Percentiles rank a stretch among this genome's conserved stretches.
phyloP scores from a whole-genome alignment of 768 basidiomycete species.

The Porpolomopsis calyptriformis region DNA sequence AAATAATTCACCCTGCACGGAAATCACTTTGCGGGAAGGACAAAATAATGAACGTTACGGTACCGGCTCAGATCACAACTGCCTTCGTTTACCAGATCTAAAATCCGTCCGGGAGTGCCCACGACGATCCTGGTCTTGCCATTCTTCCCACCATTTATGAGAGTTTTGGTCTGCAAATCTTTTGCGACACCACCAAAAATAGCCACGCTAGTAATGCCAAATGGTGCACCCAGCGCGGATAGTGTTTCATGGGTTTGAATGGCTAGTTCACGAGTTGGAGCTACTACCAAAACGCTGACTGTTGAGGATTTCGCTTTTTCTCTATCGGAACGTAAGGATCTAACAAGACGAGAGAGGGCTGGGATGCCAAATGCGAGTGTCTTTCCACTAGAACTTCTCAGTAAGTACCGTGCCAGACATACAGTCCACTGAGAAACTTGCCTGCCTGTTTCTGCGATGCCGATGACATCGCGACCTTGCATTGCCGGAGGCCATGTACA shows the following conservation, averaged over 20 bases:
- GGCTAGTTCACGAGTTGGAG: slow-evolving; percentile 94
- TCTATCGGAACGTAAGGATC: slow-evolving; percentile 21
- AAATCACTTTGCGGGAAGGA: not conserved
- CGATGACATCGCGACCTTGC: slow-evolving; percentile 77
- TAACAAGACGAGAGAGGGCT: slow-evolving; percentile 59
- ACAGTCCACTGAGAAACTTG: slow-evolving; percentile 16
- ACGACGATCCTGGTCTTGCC: slow-evolving; percentile 66
- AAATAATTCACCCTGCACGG: slow-evolving; percentile 68
- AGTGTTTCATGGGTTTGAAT: slow-evolving; percentile 89
- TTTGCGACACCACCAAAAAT: slow-evolving; percentile 95
- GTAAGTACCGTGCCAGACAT: not conserved
- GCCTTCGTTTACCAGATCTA: slow-evolving; percentile 87
- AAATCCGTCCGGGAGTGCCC: slow-evolving; percentile 87
- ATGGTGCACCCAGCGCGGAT: slow-evolving; percentile 56
- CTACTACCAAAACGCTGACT: slow-evolving; percentile 67
- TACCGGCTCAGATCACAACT: slow-evolving; percentile 71
- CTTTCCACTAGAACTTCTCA: slow-evolving; percentile 57
- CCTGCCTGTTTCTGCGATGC: slow-evolving; percentile 95
- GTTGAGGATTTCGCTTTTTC: slow-evolving; percentile 24
- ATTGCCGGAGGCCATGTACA: slow-evolving; percentile 90
- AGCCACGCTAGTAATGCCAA: slow-evolving; percentile 73
- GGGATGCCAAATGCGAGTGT: slow-evolving; percentile 95
- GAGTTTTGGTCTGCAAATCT: slow-evolving; percentile 61
- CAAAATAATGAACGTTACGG: slow-evolving; percentile 3
- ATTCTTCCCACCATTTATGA: slow-evolving; percentile 44